Base-by-base conservation (phyloP, 805 yeast species). In the Yarrowia sp. region DNA sequence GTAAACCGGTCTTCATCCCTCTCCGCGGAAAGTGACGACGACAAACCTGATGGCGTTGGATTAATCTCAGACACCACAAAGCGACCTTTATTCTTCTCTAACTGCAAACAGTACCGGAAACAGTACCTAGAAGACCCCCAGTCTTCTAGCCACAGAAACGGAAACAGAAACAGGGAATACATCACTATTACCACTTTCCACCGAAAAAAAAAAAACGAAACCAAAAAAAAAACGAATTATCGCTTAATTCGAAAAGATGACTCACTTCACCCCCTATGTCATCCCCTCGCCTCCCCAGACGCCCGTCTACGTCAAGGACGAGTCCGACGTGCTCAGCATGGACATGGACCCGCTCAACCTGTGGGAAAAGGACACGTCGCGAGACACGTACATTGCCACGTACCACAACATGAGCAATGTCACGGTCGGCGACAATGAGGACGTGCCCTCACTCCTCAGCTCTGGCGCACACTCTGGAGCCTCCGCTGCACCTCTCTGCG, bases 51-150 rank as follows among this genome's bases (percentile, higher is more conserved):
- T 61, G 66, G 55, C 66, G 53, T 61, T 61, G 66, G 55, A 61
- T 17, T 61, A 61, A 61, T 44, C 55, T 61, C 64, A 58, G 40
- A 58, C 66, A 20, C 44, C 55, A 19, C 55, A 10, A 12, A n/a
- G 55, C 66, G 66, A 61, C 53, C 30, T 61, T 44, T 20, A 33
- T 47, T 44, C 44, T 43, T 34, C 64, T 58, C 64, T 34, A 58
- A 39, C 66, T 61, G 66, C 55, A 61, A 61, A 61, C 66, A 61
- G 66, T 47, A 61, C 53, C 66, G 55, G 66, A 61, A 61, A 61
- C 66, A 61, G 66, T 61, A 61, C 66, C 66, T 61, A 47, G 66
- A 36, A 58, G 64, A 56, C 64, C 50, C 15, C 20, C 9, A 61
- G 55, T 60, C 55, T 47, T 61, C 66, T 61, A 61, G 66, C 53